Percentiles rank a stretch among this genome's conserved stretches.
phyloP scores from a whole-genome alignment of 495 filamentous ascomycete genomes.

The Aspergillus cristatus region DNA sequence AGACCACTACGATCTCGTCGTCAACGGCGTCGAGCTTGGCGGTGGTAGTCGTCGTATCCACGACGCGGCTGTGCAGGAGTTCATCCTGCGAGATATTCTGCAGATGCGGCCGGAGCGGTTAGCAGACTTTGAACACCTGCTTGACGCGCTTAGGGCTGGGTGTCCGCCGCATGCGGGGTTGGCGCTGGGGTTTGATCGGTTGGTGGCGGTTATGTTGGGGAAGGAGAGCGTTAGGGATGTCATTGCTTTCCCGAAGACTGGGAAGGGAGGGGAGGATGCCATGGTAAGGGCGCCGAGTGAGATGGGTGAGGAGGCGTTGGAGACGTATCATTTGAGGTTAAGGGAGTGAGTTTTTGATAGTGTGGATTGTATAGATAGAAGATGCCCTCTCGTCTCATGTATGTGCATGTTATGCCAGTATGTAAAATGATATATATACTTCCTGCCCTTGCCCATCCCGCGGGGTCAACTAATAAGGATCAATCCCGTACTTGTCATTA shows the following conservation, averaged over 20 bases:
- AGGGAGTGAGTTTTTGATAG: slow-evolving; percentile 10
- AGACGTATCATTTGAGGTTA: slow-evolving; percentile 54
- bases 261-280: slow-evolving; percentile 69
- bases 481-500: too few species aligned
- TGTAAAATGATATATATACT: not conserved
- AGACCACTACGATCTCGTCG: slow-evolving; percentile 90
- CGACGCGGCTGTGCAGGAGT: slow-evolving; percentile 72
- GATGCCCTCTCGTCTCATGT: slow-evolving; percentile 1
- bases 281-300: slow-evolving; percentile 65
- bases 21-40: slow-evolving; percentile 92
- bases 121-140: slow-evolving; percentile 70
- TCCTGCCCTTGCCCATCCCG: too few species aligned
- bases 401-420: not conserved
- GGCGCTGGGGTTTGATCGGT: slow-evolving; percentile 83
- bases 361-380: not conserved
- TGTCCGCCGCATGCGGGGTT: slow-evolving; percentile 97
- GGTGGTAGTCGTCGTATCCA: slow-evolving; percentile 93
- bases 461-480: too few species aligned
- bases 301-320: slow-evolving; percentile 53
- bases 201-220: slow-evolving; percentile 72
- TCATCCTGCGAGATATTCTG: slow-evolving; percentile 75
- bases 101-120: slow-evolving; percentile 53
- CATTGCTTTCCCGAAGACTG: slow-evolving; percentile 91
- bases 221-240: slow-evolving; percentile 77
- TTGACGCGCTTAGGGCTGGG: slow-evolving; percentile 71